Evolutionary conservation across 1,139 yeast genomes (phyloP).

Genomic region (Pichia sp.): DNA sequence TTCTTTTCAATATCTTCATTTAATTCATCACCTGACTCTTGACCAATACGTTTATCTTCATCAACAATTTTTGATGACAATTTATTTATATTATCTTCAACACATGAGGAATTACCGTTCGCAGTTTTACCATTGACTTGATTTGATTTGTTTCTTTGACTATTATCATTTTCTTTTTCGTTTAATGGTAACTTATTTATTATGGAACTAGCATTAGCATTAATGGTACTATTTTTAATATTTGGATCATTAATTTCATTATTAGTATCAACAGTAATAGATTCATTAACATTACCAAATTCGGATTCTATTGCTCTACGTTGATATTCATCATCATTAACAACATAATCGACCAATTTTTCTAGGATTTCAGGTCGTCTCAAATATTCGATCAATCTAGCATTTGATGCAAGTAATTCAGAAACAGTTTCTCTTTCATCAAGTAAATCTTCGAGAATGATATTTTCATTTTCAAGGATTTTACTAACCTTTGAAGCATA

Average conservation of each 20-base stretch:
- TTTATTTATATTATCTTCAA: background rate
- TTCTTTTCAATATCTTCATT: background rate
- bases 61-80: conserved; percentile 3
- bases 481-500: conserved; percentile 71
- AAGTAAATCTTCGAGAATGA: conserved; percentile 57
- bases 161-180: conserved; percentile 7
- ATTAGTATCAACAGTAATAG: conserved; percentile 24
- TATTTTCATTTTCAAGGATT: conserved; percentile 54
- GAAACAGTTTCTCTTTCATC: conserved; percentile 86
- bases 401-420: conserved; percentile 76
- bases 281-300: conserved; percentile 2
- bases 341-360: conserved; percentile 62
- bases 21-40: conserved; percentile 4
- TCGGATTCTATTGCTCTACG: conserved; percentile 13
- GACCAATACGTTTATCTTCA: conserved; percentile 9
- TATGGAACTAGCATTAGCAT: too few species aligned
- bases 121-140: too few species aligned
- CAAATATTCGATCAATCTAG: conserved; percentile 72
- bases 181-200: background rate
- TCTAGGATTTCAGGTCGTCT: conserved; percentile 66
- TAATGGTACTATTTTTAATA: too few species aligned
- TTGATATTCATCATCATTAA: conserved; percentile 34
- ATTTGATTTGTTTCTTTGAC: too few species aligned
- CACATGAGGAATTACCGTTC: background rate
- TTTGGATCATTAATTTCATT: background rate